These are phyloP conservation scores for Mrakia blollopis DNA, from an alignment of 768 basidiomycete genomes.

Conservation along the genomic window DNA sequence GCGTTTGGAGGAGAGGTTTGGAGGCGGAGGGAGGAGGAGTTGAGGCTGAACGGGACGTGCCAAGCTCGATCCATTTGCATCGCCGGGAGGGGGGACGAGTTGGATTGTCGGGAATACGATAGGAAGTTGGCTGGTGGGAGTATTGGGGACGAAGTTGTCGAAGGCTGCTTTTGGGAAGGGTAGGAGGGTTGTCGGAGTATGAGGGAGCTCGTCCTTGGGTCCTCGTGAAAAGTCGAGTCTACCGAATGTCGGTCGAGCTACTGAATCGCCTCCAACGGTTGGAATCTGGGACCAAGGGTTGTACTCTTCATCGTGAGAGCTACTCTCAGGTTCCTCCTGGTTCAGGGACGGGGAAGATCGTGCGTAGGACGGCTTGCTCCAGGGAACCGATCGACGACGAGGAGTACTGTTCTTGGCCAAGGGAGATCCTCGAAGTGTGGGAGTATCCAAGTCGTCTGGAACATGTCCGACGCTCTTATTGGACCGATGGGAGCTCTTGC, in stretches of 20 bases:
- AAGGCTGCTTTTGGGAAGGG: background rate
- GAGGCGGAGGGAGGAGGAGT: background rate
- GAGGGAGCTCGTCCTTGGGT: background rate
- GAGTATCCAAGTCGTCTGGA: background rate
- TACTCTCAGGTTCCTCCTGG: too few species aligned
- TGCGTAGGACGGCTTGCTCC: background rate
- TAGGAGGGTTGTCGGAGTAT: background rate
- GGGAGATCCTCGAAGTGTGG: background rate
- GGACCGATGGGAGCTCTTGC: background rate
- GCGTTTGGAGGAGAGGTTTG: background rate
- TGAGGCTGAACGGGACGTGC: background rate
- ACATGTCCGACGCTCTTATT: background rate
- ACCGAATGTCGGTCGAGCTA: background rate
- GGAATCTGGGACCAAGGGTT: constrained; percentile 13
- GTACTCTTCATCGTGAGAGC: background rate
- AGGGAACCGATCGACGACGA: background rate
- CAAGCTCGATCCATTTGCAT: background rate
- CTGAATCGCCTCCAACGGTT: too few species aligned
- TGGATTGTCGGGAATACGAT: background rate
- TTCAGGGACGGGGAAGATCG: background rate
- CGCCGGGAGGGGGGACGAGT: background rate
- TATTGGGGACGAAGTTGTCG: background rate
- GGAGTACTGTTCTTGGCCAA: background rate
- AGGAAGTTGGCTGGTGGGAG: background rate
- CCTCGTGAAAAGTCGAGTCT: background rate